Base-by-base conservation (phyloP, 148 eudicot species). In the Camellia granthamiana region DNA sequence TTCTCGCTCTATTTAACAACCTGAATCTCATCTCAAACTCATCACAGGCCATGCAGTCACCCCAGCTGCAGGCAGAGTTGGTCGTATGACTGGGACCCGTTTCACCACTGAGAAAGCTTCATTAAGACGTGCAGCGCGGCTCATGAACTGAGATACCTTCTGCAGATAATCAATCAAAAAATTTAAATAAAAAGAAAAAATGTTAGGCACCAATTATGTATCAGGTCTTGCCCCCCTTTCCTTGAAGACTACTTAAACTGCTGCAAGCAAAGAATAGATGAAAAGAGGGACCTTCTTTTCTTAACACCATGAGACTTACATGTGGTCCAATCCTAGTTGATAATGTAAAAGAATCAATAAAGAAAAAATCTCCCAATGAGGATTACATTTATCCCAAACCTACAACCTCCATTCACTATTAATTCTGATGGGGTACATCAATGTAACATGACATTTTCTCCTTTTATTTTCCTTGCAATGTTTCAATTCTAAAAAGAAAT, bases 41-140 rank as follows among this genome's bases (percentile, higher is more conserved):
- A 95, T 80, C 71, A 87, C 87, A 49, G 98, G 94, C 98, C 97
- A 95, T 55, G 90, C 89, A 79, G 90, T 84, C 51, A 85, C 81
- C 44, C 96, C 98, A 79, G 89, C 88, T 14, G 90, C 89, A 69
- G 98, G 97, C 84, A 95, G 83, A 47, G 90, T 78, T 60, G 98
- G 96, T n/a, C 98, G 85, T 47, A 90, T 78, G 18, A 91, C 81
- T 44, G 98, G 98, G 15, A 91, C 94, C 56, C 96, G 87, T 83
- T 88, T 95, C 81, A 95, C 98, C 83, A 95, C 85, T 11, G 97
- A 95, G 85, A 95, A 95, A 63, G 98, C 98, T 83, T 95, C 97
- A 73, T 93, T 95, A 21, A 95, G 92, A 15, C 91, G 91, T 79
- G 94, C 97, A 77, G 87, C 94, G 18, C 87, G 91, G 85, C 88